phyloP scores from a whole-genome alignment of 1,284 basidiomycete genomes.

The Lignosus rhinocerotis region DNA sequence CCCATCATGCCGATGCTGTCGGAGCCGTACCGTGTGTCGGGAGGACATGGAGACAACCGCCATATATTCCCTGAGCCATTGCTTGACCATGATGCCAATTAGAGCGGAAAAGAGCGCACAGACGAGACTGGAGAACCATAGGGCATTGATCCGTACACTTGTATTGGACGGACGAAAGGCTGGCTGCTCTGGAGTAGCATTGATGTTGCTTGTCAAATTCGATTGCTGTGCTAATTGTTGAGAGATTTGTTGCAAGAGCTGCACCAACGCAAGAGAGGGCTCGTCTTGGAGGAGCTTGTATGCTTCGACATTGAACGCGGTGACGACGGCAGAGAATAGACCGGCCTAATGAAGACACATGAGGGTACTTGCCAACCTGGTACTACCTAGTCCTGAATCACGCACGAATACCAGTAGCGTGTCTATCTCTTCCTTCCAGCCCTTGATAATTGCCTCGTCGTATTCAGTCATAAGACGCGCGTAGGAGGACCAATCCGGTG shows the following conservation, averaged over 20 bases:
- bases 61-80: slow-evolving; percentile 26
- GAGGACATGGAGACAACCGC: slow-evolving; percentile 16
- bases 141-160: slow-evolving; percentile 18
- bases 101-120: slow-evolving; percentile 24
- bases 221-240: slow-evolving; percentile 10
- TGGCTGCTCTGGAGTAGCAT: neutral
- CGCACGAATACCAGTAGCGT: slow-evolving; percentile 24
- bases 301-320: slow-evolving; percentile 27
- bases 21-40: slow-evolving; percentile 19
- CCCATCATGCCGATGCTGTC: slow-evolving; percentile 32
- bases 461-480: slow-evolving; percentile 12
- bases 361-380: neutral
- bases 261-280: slow-evolving; percentile 1
- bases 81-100: slow-evolving; percentile 26
- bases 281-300: slow-evolving; percentile 25
- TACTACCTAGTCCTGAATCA: neutral
- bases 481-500: slow-evolving; percentile 14
- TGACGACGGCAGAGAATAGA: slow-evolving; percentile 27
- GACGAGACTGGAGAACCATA: slow-evolving; percentile 27
- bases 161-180: slow-evolving; percentile 1
- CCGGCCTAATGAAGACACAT: slow-evolving; percentile 19
- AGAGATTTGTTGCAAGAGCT: slow-evolving; percentile 20
- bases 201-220: neutral
- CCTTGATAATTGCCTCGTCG: slow-evolving; percentile 21
- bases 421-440: slow-evolving; percentile 26